These are phyloP conservation scores for Leptodermis oblonga DNA, from an alignment of 257 asterid genomes.

Conservation along the genomic window DNA sequence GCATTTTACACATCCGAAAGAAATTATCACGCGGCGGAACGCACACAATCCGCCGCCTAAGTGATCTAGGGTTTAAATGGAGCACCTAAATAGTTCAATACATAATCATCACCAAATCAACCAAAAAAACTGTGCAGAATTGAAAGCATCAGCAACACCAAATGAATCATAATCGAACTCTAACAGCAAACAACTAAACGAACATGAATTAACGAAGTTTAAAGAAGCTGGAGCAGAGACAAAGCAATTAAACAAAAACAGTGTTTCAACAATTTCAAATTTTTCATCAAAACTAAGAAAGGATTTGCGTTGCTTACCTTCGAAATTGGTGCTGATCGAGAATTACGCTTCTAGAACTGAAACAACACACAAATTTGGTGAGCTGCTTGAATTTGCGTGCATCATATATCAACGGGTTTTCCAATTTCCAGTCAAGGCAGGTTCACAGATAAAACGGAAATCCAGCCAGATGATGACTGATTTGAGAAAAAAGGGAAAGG, in stretches of 20 bases:
- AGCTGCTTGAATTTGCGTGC: background rate
- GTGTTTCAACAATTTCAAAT: background rate
- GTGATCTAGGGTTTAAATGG: conserved; percentile 1
- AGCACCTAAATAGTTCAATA: background rate
- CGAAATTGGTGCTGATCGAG: background rate
- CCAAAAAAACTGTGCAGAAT: background rate
- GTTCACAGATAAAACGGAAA: background rate
- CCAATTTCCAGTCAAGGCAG: background rate
- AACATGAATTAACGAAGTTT: background rate
- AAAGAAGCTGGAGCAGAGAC: background rate
- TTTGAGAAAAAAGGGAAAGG: background rate
- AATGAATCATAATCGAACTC: background rate
- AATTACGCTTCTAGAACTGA: conserved; percentile 7
- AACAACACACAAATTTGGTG: background rate
- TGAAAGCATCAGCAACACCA: background rate
- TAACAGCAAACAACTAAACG: background rate
- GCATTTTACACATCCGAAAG: background rate
- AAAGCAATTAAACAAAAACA: background rate
- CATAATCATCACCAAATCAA: background rate
- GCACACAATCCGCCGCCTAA: background rate
- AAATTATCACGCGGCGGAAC: too few relatives aligned
- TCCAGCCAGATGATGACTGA: background rate
- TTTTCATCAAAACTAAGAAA: background rate
- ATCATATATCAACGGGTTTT: background rate
- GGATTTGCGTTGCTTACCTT: conserved; percentile 7